Base-by-base conservation (phyloP, 2,329 filamentous ascomycete genomes). In the Alternaria sp. region DNA sequence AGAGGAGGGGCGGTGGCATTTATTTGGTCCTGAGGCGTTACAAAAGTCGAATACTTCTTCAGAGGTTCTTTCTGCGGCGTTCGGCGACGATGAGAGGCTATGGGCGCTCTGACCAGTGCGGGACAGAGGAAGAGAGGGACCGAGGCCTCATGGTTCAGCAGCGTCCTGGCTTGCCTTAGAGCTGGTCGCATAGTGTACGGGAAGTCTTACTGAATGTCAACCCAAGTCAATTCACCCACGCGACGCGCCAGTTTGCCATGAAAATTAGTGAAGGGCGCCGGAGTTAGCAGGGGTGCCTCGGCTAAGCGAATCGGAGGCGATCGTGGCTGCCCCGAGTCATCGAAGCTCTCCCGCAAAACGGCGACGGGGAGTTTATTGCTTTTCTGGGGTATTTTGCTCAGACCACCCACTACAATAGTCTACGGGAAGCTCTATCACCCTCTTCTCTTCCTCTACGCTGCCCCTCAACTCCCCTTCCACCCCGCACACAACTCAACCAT, bases 91-190 rank as follows among this genome's bases (percentile, higher is more conserved):
- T 57, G 47, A 15, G 70, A 44, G 51, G 44, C 30, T 52, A 57
- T 6, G 12, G 71, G 62, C 13, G 66, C 43, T 55, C 73, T 67
- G 50, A 78, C 70, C 13, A 80, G 67, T 3, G 74, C 72, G 21
- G 79, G 79, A 40, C 77, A 79, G 51, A 80, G 74, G 52, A 79
- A 80, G 5, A 69, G 43, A 8, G 77, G 77, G 43, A 79, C 66
- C 6, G 74, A 65, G 45, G 72, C 63, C 54, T 69, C 73, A 43
- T 72, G 65, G 49, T 71, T 66, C 56, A 74, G 62, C 62, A 77
- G 68, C 60, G 68, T 72, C 60, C 69, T 64, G 28, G 73, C 72
- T 58, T 71, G 74, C 44, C 68, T 65, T 26, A 79, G 69, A 51
- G 73, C 74, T 61, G 69, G 65, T 64, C 77, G 71, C 78, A 80